Evolutionary conservation across 2,329 filamentous ascomycete genomes (phyloP).

Genomic region (Akanthomyces dipterigenus): DNA sequence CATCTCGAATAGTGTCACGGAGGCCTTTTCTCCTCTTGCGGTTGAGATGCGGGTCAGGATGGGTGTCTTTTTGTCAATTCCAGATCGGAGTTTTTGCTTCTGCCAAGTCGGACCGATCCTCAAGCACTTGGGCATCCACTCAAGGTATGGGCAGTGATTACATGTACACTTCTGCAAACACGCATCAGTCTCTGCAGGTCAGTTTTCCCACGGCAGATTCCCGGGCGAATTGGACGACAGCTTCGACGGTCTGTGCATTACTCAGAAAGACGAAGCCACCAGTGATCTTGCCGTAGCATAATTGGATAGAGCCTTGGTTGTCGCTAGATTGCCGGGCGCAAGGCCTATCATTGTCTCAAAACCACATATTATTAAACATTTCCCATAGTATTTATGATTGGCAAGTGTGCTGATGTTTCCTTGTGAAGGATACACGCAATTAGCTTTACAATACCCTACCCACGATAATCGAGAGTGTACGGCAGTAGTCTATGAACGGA

Average conservation of each 20-base stretch:
- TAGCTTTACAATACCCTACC: neutral
- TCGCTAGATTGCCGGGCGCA: neutral
- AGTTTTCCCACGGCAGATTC: constrained; percentile 30
- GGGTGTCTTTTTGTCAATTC: constrained; percentile 43
- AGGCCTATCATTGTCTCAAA: neutral
- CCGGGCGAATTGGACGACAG: constrained; percentile 49
- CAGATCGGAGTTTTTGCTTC: constrained; percentile 43
- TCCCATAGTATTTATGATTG: neutral
- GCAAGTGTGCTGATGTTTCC: neutral
- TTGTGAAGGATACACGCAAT: neutral
- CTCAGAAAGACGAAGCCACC: constrained; percentile 38
- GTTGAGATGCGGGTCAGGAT: constrained; percentile 52
- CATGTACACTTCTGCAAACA: constrained; percentile 17
- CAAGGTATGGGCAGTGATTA: constrained; percentile 30
- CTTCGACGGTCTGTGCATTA: constrained; percentile 49
- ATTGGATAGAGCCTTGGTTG: constrained; percentile 18
- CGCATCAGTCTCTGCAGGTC: neutral
- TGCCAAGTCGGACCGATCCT: constrained; percentile 48
- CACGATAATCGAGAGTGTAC: neutral
- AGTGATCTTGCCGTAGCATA: constrained; percentile 20
- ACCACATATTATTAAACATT: neutral
- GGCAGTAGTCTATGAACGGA: no score
- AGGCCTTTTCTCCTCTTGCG: constrained; percentile 58
- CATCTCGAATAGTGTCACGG: constrained; percentile 59
- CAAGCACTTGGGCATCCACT: constrained; percentile 50